Percentiles rank a stretch among this genome's conserved stretches.
Conservation (phyloP, 306 rosid species). For the Dryas drummondii region DNA sequence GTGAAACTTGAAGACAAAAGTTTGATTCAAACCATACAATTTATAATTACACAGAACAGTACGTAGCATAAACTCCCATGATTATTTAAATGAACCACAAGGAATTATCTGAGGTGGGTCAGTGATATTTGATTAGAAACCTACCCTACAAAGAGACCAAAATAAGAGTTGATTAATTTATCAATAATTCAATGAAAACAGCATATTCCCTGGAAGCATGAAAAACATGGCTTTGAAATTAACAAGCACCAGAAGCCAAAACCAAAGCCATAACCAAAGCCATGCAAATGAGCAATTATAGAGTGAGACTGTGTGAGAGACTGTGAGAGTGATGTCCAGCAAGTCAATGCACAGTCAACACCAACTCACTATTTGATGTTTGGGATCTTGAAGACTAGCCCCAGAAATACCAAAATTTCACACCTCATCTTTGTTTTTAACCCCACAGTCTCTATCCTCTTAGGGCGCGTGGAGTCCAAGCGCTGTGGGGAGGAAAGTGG, state of each 20-base stretch:
- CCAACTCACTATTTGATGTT: neutral
- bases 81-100: neutral
- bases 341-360: constrained; percentile 22
- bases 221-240: neutral
- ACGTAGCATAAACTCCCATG: neutral
- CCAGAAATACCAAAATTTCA: constrained; percentile 23
- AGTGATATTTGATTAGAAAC: neutral
- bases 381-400: constrained; percentile 73
- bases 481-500: neutral
- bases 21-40: neutral
- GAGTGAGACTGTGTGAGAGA: neutral
- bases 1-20: neutral
- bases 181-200: neutral
- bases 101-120: constrained; percentile 10
- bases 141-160: neutral
- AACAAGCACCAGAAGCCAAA: neutral
- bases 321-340: constrained; percentile 10
- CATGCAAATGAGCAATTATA: constrained; percentile 11
- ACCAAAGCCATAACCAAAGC: neutral
- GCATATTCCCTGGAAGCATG: neutral
- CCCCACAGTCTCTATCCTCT: constrained; percentile 12
- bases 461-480: neutral
- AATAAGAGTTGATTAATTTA: neutral
- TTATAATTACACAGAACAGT: neutral
- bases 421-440: constrained; percentile 4